Base-by-base conservation (phyloP, 2,329 filamentous ascomycete genomes). In the Fusarium albosuccineum region DNA sequence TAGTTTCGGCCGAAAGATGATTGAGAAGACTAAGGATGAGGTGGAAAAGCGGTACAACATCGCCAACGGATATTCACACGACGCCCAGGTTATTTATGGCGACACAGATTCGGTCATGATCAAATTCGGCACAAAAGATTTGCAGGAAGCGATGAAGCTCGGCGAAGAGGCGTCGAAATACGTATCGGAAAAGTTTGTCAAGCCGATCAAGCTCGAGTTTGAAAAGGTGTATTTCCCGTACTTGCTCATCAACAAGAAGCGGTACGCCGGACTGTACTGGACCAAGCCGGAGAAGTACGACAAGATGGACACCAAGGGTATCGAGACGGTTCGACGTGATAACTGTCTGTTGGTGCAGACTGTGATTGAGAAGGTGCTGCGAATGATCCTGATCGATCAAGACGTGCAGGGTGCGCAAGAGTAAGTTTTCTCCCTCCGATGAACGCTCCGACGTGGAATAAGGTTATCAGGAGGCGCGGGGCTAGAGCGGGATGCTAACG, bases 91-190 rank as follows among this genome's bases (percentile, higher is more conserved):
- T 81, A 97, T 99, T 67, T 99, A 99, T 72, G 96, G 96, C 82
- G 96, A 99, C 79, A 99, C 96, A 2, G 96, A 99, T 85, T 99
- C 96, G 9, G 96, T 99, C 82, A 99, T 99, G 96, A 95, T 99
- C 64, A 98, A 97, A 76, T 99, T 99, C 71, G 96, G 96, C 42
- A 94, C 94, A 9, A 90, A 89, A 41, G 94, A 97, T 67, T 84
- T 99, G 16, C 86, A 88, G 6, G 92, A 96, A 68, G 91, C 94
- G 22, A 99, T 99, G 96, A 94, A 92, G 74, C 84, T 99, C 26
- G 96, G 96, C n/a, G 87, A 97, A 75, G 94, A 99, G 78, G 96
- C 96, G 10, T 92, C 96, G 1, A 85, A 90, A 17, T 97, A 85
- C 71, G 96, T 99, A 40, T 97, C 96, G 5, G 87, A 87, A 45